Base-by-base conservation (phyloP, 2,329 filamentous ascomycete genomes). In the Sarocladium oryzae region DNA sequence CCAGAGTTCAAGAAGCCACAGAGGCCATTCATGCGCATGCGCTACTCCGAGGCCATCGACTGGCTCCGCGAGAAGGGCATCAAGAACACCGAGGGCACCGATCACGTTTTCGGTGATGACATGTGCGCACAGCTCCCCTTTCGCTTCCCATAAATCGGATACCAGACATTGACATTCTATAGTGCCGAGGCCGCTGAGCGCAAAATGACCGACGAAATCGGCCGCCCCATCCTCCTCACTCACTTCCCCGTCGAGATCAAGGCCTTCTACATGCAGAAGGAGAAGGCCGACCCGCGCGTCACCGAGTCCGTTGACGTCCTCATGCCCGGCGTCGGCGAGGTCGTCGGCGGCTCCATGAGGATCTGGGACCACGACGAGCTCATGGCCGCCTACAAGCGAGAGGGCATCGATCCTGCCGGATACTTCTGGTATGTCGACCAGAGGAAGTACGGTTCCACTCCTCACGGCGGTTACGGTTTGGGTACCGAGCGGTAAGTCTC, bases 341-440 rank as follows among this genome's bases (percentile, higher is more conserved):
- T 97, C 63, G 90, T 97, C 2, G 92, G 93, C 55, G 93, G 92
- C 4, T 90, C 84, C 60, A 97, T 99, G 92, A 90, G 93, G 69
- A 95, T 96, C 81, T 84, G 91, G 65, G 84, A 88, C 65, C 89
- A 88, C 66, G 88, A 95, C 13, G 90, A 96, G 76, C 74, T 96
- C 58, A 84, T 96, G 77, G 84, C 78, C 21, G 93, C 89, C 1
- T 99, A 95, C 68, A 83, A 89, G 69, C 82, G 86, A 56, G 87
- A 96, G 71, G 86, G 85, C 36, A 95, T 97, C 67, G 83, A 88
- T 61, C 82, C 90, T 18, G 81, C 80, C 60, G 84, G 86, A 41
- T 97, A 97, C 74, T 97, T 95, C 78, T 99, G 93, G 93, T 99
- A 97, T 75, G 95, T 90, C 28, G 93, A 96, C 72, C 90, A 96